A percentile compares a stretch with the other conserved stretches of the same genome.
Evolutionary conservation across 1,139 yeast genomes (phyloP).

Genomic region (Pichia sp.): DNA sequence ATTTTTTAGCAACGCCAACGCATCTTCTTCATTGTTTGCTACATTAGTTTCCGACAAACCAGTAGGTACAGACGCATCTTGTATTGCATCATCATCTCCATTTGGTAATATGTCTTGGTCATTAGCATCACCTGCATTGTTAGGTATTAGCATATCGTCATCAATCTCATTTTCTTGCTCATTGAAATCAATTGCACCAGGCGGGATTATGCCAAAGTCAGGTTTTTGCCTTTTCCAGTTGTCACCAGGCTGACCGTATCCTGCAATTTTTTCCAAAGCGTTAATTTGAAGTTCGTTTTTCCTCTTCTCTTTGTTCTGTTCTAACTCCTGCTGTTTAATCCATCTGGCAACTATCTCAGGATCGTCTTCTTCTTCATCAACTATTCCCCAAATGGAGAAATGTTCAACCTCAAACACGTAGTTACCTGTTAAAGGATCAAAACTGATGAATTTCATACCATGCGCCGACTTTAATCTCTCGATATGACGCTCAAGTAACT

Average conservation of each 20-base stretch:
- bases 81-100: constrained; percentile 11
- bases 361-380: constrained; percentile 58
- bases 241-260: constrained; percentile 20
- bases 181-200: constrained; percentile 24
- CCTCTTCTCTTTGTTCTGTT: constrained; percentile 23
- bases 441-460: constrained; percentile 78
- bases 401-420: constrained; percentile 88
- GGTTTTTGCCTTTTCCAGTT: constrained; percentile 22
- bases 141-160: constrained; percentile 10
- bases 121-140: constrained; percentile 6
- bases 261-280: constrained; percentile 23
- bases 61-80: constrained; percentile 13
- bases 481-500: constrained; percentile 45
- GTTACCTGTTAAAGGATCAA: constrained; percentile 67
- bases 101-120: background rate
- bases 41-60: constrained; percentile 6
- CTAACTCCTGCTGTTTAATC: constrained; percentile 35
- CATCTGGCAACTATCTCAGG: constrained; percentile 33
- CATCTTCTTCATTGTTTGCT: background rate
- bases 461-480: constrained; percentile 45
- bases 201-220: constrained; percentile 16
- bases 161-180: constrained; percentile 8
- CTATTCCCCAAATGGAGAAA: constrained; percentile 90
- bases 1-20: background rate
- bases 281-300: constrained; percentile 23